Evolutionary conservation across 129 eudicot species (phyloP), one percentile per base, ranked within the genome.

Genomic region (Artemisia argyi): DNA sequence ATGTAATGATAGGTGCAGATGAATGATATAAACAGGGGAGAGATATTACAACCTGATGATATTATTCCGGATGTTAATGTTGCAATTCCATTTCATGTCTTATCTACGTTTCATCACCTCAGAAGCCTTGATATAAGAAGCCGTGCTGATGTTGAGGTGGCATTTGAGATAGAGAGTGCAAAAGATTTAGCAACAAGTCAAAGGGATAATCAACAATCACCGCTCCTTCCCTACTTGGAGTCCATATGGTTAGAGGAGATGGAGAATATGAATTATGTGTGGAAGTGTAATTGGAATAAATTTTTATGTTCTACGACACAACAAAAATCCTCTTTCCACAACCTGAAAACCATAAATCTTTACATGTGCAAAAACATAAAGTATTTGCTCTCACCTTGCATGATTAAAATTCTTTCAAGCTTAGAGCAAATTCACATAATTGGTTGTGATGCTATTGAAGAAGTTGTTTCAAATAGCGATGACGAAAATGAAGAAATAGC

Each of bases 61-160:
- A 8, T 48, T 20, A 49, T 67, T 67, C 46, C 15, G 12, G 35
- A 30, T 30, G 35, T 30, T 30, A 18, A 66, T 46, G 57, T 66
- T 20, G 47, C 57, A 67, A 48, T 24, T 26, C 58, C 72, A 67
- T 48, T 53, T 67, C 17, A 67, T 67, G 59, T 51, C 72, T 11
- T 24, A 67, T 44, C 17, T 28, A 24, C 42, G 3, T 15, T 67
- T 6, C 44, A 51, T 68, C 42, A 24, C 18, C 59, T 50, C 24
- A 20, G 0, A 49, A 1, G 2, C 7, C 72, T 68, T 44, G 0
- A 0, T 3, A 1, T 68, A 50, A 0, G 0, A 0, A 3, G 0
- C 0, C 20, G 15, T 22, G n/a, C 24, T 1, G 24, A 15, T 24
- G 72, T 30, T 30, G 72, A 68, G 15, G 72, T 68, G 72, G 72